Conservation (phyloP, 768 basidiomycete genomes). For the Tylopilus subfusipes region DNA sequence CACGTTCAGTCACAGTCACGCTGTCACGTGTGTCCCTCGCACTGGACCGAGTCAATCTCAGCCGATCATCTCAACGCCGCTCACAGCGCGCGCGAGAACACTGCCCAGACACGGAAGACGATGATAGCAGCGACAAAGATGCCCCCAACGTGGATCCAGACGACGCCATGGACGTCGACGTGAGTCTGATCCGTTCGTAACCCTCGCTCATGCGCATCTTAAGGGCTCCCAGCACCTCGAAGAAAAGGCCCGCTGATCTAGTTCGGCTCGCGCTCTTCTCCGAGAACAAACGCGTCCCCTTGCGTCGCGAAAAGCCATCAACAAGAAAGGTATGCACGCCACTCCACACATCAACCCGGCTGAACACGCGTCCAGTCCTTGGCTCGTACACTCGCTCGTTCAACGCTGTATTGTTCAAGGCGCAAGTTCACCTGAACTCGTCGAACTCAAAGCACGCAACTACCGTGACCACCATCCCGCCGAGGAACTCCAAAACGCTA, state of each 20-base stretch:
- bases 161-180: slow-evolving; percentile 30
- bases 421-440: slow-evolving; percentile 76
- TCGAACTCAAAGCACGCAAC: slow-evolving; percentile 65
- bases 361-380: too few relatives aligned
- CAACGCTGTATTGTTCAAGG: too few relatives aligned
- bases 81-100: slow-evolving; percentile 33
- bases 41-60: too few relatives aligned
- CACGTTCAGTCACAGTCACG: background rate
- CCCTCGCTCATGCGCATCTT: background rate
- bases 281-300: too few relatives aligned
- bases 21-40: slow-evolving; percentile 4
- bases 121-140: slow-evolving; percentile 35
- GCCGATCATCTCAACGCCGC: too few relatives aligned
- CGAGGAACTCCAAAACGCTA: too few relatives aligned
- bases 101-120: slow-evolving; percentile 29
- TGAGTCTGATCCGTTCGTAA: slow-evolving; percentile 6
- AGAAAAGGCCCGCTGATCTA: slow-evolving; percentile 65
- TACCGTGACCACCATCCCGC: slow-evolving; percentile 36
- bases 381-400: too few relatives aligned
- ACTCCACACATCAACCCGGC: too few relatives aligned
- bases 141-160: slow-evolving; percentile 14
- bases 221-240: slow-evolving; percentile 55
- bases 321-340: too few relatives aligned
- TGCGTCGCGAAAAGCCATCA: too few relatives aligned
- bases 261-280: slow-evolving; percentile 82